Evolutionary conservation across 1,284 basidiomycete genomes (phyloP).

Genomic region (Heterobasidion parviporum): DNA sequence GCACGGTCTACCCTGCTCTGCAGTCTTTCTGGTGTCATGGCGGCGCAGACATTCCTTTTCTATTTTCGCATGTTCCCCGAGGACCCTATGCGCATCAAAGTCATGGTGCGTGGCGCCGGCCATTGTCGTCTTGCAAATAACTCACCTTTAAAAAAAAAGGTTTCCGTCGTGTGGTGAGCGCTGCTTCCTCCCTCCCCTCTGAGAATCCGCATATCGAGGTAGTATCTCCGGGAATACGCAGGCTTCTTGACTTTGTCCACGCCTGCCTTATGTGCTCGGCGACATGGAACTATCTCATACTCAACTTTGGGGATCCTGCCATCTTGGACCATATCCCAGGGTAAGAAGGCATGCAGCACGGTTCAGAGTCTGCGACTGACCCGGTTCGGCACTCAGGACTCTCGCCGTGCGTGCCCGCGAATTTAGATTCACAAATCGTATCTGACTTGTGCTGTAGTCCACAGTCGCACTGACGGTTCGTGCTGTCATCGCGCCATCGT

Average conservation of each 20-base stretch:
- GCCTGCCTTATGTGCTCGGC: conserved; percentile 27
- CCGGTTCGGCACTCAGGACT: conserved; percentile 20
- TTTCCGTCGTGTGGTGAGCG: conserved; percentile 4
- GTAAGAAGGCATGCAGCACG: conserved; percentile 14
- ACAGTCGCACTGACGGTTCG: conserved; percentile 38
- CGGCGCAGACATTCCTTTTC: conserved; percentile 12
- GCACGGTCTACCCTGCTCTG: background rate
- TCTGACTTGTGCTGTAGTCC: conserved; percentile 22
- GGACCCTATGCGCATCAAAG: conserved; percentile 11
- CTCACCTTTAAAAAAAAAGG: background rate
- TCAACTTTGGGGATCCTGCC: conserved; percentile 23
- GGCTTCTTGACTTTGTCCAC: conserved; percentile 28
- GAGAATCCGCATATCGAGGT: background rate
- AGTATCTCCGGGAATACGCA: background rate
- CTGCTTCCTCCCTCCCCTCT: background rate
- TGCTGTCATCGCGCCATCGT: background rate
- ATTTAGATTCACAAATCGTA: background rate
- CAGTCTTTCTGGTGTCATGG: conserved; percentile 15
- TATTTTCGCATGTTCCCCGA: conserved; percentile 15
- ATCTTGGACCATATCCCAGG: conserved; percentile 28
- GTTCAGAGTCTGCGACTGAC: too few relatives aligned
- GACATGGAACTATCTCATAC: conserved; percentile 31
- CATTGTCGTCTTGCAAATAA: background rate
- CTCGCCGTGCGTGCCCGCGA: conserved; percentile 25
- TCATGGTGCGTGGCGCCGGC: conserved; percentile 9